Base-by-base conservation (phyloP, 257 asterid genomes). In the Linderniella brevidens region DNA sequence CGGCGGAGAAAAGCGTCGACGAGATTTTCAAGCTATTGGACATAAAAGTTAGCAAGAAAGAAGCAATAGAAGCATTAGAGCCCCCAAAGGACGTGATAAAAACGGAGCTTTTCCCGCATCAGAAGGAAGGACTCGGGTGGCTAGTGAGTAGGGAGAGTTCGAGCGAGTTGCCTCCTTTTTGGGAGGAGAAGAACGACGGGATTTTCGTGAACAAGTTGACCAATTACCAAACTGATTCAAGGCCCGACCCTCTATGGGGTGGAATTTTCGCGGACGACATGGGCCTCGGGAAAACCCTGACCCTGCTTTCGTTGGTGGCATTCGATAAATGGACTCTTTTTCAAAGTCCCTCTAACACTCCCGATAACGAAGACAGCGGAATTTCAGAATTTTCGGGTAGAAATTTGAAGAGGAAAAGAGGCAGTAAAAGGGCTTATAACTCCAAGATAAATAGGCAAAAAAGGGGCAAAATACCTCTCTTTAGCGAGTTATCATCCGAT, bases 211-310 rank as follows among this genome's bases (percentile, higher is more conserved):
- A 86, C 58, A 83, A 61, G 20, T 55, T 86, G 43, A 86, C 94
- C n/a, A 76, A 76, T 64, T 68, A 61, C 55, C 68, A 65, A 44
- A 70, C 83, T 8, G 58, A 41, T 25, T 72, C 58, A 40, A 70
- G 71, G 52, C 94, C 96, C 0, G 86, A 76, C 64, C 94, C 94
- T 16, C 48, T 81, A 25, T 69, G 71, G 56, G 96, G 96, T 32
- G 92, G 94, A 38, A 78, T 86, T 54, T 81, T 81, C 39, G 94
- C 96, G 10, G 96, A 86, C 60, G 94, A 81, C 46, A 86, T 86
- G 96, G 96, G 96, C 36, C 64, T 82, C 61, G 96, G 94, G 0
- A 86, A 86, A 63, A 81, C 94, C 13, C 92, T 86, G 17, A 72
- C 96, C 0, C 57, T 86, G 25, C 88, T 86, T 41, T 86, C 96